These are phyloP conservation scores for Monosiga brevicollis DNA, from an alignment of 78 protist genomes.

Conservation along the genomic window DNA sequence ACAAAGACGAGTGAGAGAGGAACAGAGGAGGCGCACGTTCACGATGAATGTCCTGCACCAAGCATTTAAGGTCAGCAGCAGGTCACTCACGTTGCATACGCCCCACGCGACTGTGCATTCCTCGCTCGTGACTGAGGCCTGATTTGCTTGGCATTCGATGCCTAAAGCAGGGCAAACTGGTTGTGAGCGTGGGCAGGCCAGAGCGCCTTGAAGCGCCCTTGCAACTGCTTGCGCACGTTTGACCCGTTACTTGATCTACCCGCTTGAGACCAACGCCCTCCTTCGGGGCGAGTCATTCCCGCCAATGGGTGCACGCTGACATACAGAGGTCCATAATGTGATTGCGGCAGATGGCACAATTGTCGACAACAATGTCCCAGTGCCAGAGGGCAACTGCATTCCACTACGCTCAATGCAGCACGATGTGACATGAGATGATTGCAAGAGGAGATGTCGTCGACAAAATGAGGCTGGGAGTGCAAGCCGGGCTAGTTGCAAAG, in stretches of 20 bases:
- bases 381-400: conserved; percentile 96
- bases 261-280: no score
- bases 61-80: background rate
- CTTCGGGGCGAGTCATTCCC: no score
- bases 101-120: conserved; percentile 99
- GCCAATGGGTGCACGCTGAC: no score
- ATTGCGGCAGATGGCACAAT: conserved; percentile 94
- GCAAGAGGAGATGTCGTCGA: background rate
- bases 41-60: background rate
- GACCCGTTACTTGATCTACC: no score
- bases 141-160: conserved; percentile 95
- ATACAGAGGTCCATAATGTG: conserved; percentile 89
- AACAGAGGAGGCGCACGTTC: background rate
- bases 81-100: conserved; percentile 76
- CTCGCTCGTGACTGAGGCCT: conserved; percentile 76
- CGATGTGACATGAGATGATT: background rate
- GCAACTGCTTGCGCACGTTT: no score
- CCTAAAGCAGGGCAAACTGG: no score
- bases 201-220: no score
- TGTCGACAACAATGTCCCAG: conserved; percentile 91
- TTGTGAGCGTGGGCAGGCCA: no score
- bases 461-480: background rate
- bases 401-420: conserved; percentile 66
- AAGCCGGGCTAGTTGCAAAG: background rate
- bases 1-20: background rate